Base-by-base conservation (phyloP, 192 early-diverging fungal genomes). In the Backusella circina region DNA sequence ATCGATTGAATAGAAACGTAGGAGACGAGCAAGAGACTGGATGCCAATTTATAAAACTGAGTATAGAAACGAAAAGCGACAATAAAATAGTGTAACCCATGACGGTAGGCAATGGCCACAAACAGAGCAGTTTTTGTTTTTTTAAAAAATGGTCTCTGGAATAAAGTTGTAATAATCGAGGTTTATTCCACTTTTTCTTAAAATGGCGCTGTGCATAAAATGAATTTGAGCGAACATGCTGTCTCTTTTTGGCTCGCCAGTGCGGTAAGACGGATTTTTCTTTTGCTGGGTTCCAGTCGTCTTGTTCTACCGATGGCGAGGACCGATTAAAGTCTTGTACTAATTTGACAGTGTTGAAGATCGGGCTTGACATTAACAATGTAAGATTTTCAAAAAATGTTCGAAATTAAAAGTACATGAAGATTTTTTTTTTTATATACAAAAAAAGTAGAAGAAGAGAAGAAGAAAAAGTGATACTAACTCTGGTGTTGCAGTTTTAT, bases 241-340 rank as follows among this genome's bases (percentile, higher is more conserved):
- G 32, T 68, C 67, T 33, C 21, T 68, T 68, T 38, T 35, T 68
- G 3, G 67, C 32, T 21, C 21, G 23, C 36, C 67, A 36, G 21
- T 38, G 33, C 0, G 36, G 32, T 5, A 36, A 37, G 8, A 68
- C 36, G 9, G 67, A 36, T 21, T 35, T 67, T 32, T 67, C 65
- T 35, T 26, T 68, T 28, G 67, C 32, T 18, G 16, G 18, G 18
- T 16, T 33, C 36, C n/a, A 38, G 9, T 23, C 32, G 32, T 68
- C 67, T 23, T 68, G 33, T 26, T 68, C 36, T 23, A 18, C 33
- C 32, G 65, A 35, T 6, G 47, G n/a, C 1, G 67, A 23, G 21
- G 77, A 67, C 50, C 65, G 1, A 13, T 77, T 78, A 6, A 82
- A 74, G 41, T 82, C 80, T 54, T 82, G 77, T n/a, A 82, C 80